phyloP scores from a whole-genome alignment of 306 rosid species.

The Erythrophleum fordii region DNA sequence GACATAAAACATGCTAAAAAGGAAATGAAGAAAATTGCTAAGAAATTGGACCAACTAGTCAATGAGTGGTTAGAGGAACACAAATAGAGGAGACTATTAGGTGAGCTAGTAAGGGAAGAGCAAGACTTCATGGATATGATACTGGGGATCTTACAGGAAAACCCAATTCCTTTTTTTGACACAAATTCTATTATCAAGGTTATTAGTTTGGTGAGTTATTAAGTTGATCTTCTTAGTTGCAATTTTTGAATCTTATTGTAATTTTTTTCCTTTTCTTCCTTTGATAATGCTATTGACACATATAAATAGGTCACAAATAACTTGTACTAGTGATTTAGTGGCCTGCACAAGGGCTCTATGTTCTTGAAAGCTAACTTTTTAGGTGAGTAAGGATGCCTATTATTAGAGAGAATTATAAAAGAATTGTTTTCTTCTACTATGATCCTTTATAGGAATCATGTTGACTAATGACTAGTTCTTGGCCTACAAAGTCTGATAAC shows the following conservation, averaged over 20 bases:
- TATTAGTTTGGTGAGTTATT: slow-evolving; percentile 25
- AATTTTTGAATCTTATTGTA: too few relatives aligned
- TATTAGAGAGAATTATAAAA: not conserved
- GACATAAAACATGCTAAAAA: slow-evolving; percentile 34
- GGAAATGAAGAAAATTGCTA: slow-evolving; percentile 40
- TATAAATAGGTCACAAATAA: not conserved
- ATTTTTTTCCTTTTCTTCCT: not conserved
- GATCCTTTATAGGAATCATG: not conserved
- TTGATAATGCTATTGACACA: not conserved
- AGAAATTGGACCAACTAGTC: slow-evolving; percentile 20
- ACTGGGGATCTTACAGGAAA: slow-evolving; percentile 8
- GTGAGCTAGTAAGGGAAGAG: not conserved
- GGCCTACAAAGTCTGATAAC: slow-evolving; percentile 30
- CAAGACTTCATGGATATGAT: slow-evolving; percentile 42
- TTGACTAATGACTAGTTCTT: not conserved
- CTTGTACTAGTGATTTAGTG: not conserved
- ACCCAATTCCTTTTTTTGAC: slow-evolving; percentile 13
- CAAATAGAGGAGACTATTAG: slow-evolving; percentile 22
- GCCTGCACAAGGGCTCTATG: not conserved
- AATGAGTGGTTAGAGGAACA: slow-evolving; percentile 43
- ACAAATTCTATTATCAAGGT: slow-evolving; percentile 32
- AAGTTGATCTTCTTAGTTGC: not conserved
- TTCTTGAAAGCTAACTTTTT: not conserved
- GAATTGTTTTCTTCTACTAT: not conserved
- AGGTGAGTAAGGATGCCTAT: not conserved